Evolutionary conservation across 192 early-diverging fungal genomes (phyloP).

Genomic region (Coemansia reversa): DNA sequence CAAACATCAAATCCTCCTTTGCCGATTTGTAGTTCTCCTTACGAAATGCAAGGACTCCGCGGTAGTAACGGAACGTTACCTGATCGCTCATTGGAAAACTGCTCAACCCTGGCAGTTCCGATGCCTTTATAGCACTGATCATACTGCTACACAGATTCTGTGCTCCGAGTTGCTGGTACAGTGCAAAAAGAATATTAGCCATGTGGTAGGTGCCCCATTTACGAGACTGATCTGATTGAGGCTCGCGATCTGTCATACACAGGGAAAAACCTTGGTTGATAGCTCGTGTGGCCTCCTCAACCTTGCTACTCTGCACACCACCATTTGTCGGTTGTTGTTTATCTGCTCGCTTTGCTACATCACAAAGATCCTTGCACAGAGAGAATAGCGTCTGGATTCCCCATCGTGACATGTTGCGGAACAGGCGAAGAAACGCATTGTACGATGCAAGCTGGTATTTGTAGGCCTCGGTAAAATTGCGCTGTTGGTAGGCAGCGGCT

Average conservation of each 20-base stretch:
- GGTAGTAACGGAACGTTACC: slow-evolving; percentile 83
- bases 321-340: slow-evolving; percentile 5
- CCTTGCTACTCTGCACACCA: slow-evolving; percentile 12
- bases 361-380: slow-evolving; percentile 32
- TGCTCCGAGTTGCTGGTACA: slow-evolving; percentile 78
- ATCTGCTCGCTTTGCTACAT: slow-evolving; percentile 32
- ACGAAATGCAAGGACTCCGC: slow-evolving; percentile 82
- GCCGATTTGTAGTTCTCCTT: slow-evolving; percentile 75
- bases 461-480: slow-evolving; percentile 34
- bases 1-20: slow-evolving; percentile 52
- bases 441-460: slow-evolving; percentile 25
- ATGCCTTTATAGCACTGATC: slow-evolving; percentile 65
- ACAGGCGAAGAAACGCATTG: slow-evolving; percentile 37
- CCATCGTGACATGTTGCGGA: slow-evolving; percentile 40
- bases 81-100: slow-evolving; percentile 84
- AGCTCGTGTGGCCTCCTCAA: slow-evolving; percentile 82
- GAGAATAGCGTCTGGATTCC: slow-evolving; percentile 23
- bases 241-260: slow-evolving; percentile 79
- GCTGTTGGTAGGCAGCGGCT: slow-evolving; percentile 12
- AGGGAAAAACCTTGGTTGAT: slow-evolving; percentile 87
- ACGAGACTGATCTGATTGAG: slow-evolving; percentile 56
- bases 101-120: slow-evolving; percentile 73
- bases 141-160: slow-evolving; percentile 83
- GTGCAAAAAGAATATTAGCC: slow-evolving; percentile 79
- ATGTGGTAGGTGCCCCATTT: slow-evolving; percentile 95